Base-by-base conservation (phyloP, 495 filamentous ascomycete species). In the Hypoxylon subgilvum region DNA sequence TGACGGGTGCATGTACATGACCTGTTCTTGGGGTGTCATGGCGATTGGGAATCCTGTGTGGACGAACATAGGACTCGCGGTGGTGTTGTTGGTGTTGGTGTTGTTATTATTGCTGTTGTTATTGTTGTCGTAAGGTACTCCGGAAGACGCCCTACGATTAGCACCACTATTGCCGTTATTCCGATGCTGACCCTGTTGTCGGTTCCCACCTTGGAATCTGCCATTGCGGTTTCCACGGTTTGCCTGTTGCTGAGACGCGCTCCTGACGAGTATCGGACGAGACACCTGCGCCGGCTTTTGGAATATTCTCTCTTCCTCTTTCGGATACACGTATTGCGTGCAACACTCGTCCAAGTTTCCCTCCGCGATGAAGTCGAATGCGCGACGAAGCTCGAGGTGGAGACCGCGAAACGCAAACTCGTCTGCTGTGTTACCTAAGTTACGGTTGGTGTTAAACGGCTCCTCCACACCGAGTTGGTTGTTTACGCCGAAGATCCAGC, bases 381-480 rank as follows among this genome's bases (percentile, higher is more conserved):
- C 95, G 63, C 89, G 82, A 62, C 95, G 84, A 35, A 98, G 72
- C 72, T 98, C 94, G 41, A 89, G 69, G 73, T 97, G 95, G 14
- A 98, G 81, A 2, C 94, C 94, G 42, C 88, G 82, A 67, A 96
- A 95, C 1, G 94, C 94, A 2, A 86, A 92, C 68, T 96, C 92
- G 65, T 98, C 94, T 6, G 94, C 94, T 16, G 94, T 97, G 64
- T 97, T 97, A 0, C 92, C 94, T 42, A 98, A 79, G 71, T 98
- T 98, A n/a, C 95, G 82, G n/a, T 75, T 78, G 21, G 81, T 88
- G 64, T 96, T 98, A 78, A 98, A 98, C 2, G 94, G 95, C 68
- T 98, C 94, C 69, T 98, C 95, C 19, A 97, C 88, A 69, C 94
- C 97, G 38, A 98, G 81, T 38, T 86, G 82, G 65, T 96, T 92